phyloP scores from a whole-genome alignment of 2,329 filamentous ascomycete genomes.

The Ophiostoma himal-ulmi region DNA sequence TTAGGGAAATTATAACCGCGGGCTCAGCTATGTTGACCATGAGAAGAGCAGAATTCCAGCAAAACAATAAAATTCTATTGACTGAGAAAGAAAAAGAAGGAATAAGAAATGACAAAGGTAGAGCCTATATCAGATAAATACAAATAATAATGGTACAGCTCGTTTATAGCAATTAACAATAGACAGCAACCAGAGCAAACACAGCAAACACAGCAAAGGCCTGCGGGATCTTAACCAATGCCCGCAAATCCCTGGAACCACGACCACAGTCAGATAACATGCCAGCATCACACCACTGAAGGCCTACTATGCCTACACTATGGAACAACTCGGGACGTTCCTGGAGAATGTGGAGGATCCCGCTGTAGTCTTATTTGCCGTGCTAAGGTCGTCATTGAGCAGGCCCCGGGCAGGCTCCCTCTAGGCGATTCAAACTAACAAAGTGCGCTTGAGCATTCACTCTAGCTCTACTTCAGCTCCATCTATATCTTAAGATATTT shows the following conservation, averaged over 20 bases:
- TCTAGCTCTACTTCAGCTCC: background rate
- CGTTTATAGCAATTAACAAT: background rate
- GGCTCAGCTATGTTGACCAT: background rate
- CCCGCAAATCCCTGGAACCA: conserved; percentile 1
- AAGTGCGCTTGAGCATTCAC: background rate
- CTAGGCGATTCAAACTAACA: background rate
- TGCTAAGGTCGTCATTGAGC: background rate
- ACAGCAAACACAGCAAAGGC: background rate
- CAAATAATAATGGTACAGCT: background rate
- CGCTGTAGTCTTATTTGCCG: background rate
- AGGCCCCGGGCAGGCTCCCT: background rate
- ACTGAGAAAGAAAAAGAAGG: background rate
- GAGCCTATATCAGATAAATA: background rate
- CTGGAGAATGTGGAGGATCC: background rate
- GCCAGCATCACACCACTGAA: background rate
- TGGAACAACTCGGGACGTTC: conserved; percentile 1
- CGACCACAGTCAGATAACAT: background rate
- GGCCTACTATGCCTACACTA: background rate
- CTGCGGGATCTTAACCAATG: conserved; percentile 1
- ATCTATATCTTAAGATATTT: too few relatives aligned
- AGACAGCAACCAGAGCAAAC: background rate
- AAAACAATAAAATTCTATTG: background rate
- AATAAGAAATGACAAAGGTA: too few relatives aligned
- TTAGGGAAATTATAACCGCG: background rate
- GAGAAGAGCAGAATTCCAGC: background rate